Conservation (phyloP, 768 basidiomycete genomes). For the Mycena kentingensis region DNA sequence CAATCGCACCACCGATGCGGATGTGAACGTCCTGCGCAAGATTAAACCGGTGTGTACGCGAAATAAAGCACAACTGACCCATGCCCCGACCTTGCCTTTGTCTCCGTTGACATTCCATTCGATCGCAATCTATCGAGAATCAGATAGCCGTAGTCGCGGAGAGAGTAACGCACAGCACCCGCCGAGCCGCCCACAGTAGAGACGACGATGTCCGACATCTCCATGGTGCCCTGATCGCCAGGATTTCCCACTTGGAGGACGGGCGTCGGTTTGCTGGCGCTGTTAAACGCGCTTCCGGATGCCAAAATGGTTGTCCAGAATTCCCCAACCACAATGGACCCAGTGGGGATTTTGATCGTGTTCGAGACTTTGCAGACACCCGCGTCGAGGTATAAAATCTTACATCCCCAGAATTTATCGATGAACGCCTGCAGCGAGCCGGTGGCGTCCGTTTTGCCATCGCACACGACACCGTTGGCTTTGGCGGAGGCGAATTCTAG, state of each 20-base stretch:
- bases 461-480: conserved; percentile 50
- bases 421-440: conserved; percentile 8
- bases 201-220: conserved; percentile 45
- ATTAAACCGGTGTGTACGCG: not conserved
- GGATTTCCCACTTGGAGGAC: conserved; percentile 25
- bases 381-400: conserved; percentile 59
- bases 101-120: conserved; percentile 36
- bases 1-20: conserved; percentile 26
- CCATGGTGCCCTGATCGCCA: conserved; percentile 35
- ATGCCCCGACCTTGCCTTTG: conserved; percentile 24
- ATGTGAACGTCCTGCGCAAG: conserved; percentile 24
- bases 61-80: conserved; percentile 15
- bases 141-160: no score
- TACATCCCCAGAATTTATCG: conserved; percentile 50
- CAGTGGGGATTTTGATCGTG: conserved; percentile 35
- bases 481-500: conserved; percentile 50
- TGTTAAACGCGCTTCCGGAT: conserved; percentile 5
- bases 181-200: conserved; percentile 41
- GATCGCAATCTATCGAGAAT: conserved; percentile 41
- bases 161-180: no score
- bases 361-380: conserved; percentile 30
- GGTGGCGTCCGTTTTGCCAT: conserved; percentile 51
- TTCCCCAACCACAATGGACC: conserved; percentile 35
- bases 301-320: conserved; percentile 31
- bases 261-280: conserved; percentile 3